These are phyloP conservation scores for Scedosporium apiospermum DNA, from an alignment of 2,329 filamentous ascomycete species.

Conservation along the genomic window DNA sequence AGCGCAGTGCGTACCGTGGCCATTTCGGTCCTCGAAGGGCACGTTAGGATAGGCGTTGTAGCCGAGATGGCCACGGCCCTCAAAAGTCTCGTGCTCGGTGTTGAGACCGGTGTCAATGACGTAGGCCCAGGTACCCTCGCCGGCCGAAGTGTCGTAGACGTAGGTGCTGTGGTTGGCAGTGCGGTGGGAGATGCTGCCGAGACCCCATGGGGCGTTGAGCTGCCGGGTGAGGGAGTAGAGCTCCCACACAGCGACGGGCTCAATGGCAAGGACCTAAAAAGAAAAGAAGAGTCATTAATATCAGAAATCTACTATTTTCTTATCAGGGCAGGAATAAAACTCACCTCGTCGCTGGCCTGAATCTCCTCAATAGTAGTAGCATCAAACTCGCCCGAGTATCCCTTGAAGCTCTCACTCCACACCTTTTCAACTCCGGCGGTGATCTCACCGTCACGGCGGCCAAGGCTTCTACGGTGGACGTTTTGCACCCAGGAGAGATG, in stretches of 20 bases:
- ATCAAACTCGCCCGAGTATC: slow-evolving; percentile 33
- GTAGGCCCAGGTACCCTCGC: slow-evolving; percentile 35
- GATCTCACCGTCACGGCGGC: slow-evolving; percentile 20
- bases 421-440: slow-evolving; percentile 11
- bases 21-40: slow-evolving; percentile 24
- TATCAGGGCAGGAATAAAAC: slow-evolving; percentile 11
- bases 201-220: slow-evolving; percentile 29
- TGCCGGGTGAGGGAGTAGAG: slow-evolving; percentile 24
- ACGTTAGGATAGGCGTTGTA: slow-evolving; percentile 23
- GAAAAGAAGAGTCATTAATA: not conserved
- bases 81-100: slow-evolving; percentile 33
- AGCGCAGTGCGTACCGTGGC: slow-evolving; percentile 38
- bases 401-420: slow-evolving; percentile 19
- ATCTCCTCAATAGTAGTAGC: slow-evolving; percentile 29
- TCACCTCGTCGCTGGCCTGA: slow-evolving; percentile 28
- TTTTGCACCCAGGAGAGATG: slow-evolving; percentile 22
- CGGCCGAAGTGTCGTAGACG: slow-evolving; percentile 30
- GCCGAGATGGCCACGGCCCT: slow-evolving; percentile 28
- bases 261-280: slow-evolving; percentile 13
- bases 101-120: slow-evolving; percentile 47
- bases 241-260: slow-evolving; percentile 15
- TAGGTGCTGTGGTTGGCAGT: slow-evolving; percentile 24
- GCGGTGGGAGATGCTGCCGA: slow-evolving; percentile 33
- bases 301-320: not conserved
- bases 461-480: slow-evolving; percentile 20